Evolutionary conservation across 495 filamentous ascomycete species (phyloP), one percentile per base, ranked within the genome.

Genomic region (Penicillium robsamsonii): DNA sequence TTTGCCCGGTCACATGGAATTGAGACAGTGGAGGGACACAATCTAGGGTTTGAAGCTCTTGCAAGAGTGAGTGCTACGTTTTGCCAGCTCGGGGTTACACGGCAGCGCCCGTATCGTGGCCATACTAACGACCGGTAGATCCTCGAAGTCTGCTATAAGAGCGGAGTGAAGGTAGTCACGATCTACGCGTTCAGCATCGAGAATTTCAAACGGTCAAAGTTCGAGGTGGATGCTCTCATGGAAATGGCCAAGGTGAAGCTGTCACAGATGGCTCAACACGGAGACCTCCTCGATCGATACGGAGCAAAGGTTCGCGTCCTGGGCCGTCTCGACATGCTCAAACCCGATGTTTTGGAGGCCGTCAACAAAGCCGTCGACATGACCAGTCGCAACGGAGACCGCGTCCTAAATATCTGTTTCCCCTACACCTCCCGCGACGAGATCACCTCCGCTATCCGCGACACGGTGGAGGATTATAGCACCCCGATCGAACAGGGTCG

Each of bases 181-280:
- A 89, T 98, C 50, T 98, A 97, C 72, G 94, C 94, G 5, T 98
- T 98, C 79, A 94, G 89, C 63, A 96, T 97, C 68, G 94, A 97
- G 73, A 98, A 98, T 75, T 98, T 97, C 79, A 96, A 97, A 70
- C 84, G 94, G 5, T 92, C 91, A n/a, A 92, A 92, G 69, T 93
- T 96, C 74, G 94, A 98, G 70, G 95, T 98, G 31, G 92, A 96
- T 70, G 91, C 90, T 15, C 76, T 98, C 48, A 98, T 98, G 94
- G 90, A 96, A 60, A 95, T 98, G 80, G 93, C 92, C 33, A 96
- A 96, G 74, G 83, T 93, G 55, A 97, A 96, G 75, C 80, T 98
- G 13, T 81, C 84, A 20, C 94, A 98, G 64, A 78, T 98, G 66
- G 83, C 87, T 11, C 91, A 97, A 66, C 94, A 98, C 59, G 94